A percentile compares a stretch with the other conserved stretches of the same genome.
Evolutionary conservation across 495 filamentous ascomycete species (phyloP).

Genomic region (Talaromyces adpressus): DNA sequence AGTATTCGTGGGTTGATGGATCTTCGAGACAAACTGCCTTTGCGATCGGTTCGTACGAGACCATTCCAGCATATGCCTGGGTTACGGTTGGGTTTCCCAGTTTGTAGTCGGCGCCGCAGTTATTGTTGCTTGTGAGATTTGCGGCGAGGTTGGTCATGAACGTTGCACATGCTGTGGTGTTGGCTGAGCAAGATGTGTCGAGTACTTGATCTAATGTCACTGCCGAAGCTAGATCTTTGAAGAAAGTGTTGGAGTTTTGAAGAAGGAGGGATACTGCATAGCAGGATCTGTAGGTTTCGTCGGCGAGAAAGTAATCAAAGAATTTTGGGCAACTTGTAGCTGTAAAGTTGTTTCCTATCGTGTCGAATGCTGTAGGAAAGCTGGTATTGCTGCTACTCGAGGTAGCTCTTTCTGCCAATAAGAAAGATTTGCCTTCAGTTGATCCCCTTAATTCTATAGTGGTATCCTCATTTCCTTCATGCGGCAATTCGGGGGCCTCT

Average conservation of each 20-base stretch:
- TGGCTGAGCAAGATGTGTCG: constrained; percentile 61
- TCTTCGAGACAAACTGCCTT: constrained; percentile 68
- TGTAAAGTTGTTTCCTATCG: constrained; percentile 63
- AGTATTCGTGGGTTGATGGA: constrained; percentile 32
- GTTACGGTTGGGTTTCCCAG: constrained; percentile 61
- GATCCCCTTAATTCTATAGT: not conserved
- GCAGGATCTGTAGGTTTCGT: constrained; percentile 58
- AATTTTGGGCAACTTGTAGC: constrained; percentile 54
- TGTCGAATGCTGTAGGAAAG: constrained; percentile 68
- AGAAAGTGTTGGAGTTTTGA: constrained; percentile 69
- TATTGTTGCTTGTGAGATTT: constrained; percentile 45
- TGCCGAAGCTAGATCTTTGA: constrained; percentile 59
- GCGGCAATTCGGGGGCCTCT: not conserved
- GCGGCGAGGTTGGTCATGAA: constrained; percentile 54
- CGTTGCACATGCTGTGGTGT: constrained; percentile 49
- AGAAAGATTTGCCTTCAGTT: not conserved
- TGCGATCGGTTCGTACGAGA: constrained; percentile 69
- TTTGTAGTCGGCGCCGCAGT: constrained; percentile 66
- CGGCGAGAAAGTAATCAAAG: constrained; percentile 57
- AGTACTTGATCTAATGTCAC: constrained; percentile 61
- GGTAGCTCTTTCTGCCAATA: constrained; percentile 16
- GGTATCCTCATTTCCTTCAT: not conserved
- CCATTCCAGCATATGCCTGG: constrained; percentile 64
- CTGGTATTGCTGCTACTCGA: constrained; percentile 23
- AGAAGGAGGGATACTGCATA: constrained; percentile 70